These are phyloP conservation scores for Annulohypoxylon maeteangense DNA, from an alignment of 495 filamentous ascomycete genomes.

Conservation along the genomic window DNA sequence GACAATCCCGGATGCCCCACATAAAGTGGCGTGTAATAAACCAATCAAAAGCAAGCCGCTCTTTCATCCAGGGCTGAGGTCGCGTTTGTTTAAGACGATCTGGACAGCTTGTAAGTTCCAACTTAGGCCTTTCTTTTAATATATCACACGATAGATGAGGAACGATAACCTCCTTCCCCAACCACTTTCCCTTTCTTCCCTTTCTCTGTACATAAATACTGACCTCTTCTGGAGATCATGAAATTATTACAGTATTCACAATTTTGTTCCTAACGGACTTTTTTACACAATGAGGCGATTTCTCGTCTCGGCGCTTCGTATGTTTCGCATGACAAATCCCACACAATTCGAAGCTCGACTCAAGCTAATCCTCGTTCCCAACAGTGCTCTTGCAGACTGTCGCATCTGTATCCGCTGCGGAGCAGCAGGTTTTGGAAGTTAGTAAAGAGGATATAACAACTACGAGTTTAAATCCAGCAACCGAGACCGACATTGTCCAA, in stretches of 20 bases:
- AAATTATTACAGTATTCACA: constrained; percentile 37
- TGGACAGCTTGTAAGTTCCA: constrained; percentile 50
- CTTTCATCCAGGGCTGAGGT: constrained; percentile 35
- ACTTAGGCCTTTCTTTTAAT: constrained; percentile 2
- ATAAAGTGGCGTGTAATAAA: constrained; percentile 3
- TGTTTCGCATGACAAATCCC: constrained; percentile 32
- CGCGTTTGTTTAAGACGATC: constrained; percentile 40
- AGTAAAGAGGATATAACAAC: constrained; percentile 40
- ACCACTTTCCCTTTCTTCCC: not conserved
- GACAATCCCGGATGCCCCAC: not conserved
- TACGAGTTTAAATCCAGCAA: constrained; percentile 45
- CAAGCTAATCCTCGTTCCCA: constrained; percentile 24
- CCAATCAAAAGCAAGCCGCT: constrained; percentile 12
- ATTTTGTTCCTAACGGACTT: constrained; percentile 47
- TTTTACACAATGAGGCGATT: constrained; percentile 50
- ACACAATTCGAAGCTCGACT: constrained; percentile 21
- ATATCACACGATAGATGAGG: constrained; percentile 7
- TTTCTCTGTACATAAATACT: constrained; percentile 14
- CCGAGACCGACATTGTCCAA: constrained; percentile 44
- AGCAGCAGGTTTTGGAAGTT: constrained; percentile 50
- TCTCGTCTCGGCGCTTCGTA: constrained; percentile 57
- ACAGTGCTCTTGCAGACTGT: constrained; percentile 62
- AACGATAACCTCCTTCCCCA: not conserved
- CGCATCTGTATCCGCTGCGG: constrained; percentile 48
- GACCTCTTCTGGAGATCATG: constrained; percentile 43